Evolutionary conservation across 83 land plant genomes (phyloP).

Genomic region (Diphasiastrum complanatum): DNA sequence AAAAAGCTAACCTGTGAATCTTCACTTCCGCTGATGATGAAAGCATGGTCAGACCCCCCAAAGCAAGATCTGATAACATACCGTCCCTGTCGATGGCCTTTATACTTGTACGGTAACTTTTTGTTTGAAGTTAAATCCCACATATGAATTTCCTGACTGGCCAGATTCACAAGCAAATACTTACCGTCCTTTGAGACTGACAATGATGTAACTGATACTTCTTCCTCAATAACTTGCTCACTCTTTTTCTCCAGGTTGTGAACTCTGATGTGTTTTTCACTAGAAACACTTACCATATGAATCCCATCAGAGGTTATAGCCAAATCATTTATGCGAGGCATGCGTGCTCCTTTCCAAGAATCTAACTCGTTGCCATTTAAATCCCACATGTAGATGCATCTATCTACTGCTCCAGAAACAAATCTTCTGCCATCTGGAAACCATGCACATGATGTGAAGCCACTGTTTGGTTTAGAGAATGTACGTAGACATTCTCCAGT

Average conservation of each 20-base stretch:
- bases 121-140: constrained; percentile 58
- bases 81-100: constrained; percentile 70
- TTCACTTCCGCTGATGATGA: constrained; percentile 94
- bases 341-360: constrained; percentile 65
- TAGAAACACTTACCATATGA: constrained; percentile 53
- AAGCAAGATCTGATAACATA: constrained; percentile 88
- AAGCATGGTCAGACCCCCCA: constrained; percentile 76
- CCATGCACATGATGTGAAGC: constrained; percentile 81
- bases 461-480: constrained; percentile 51
- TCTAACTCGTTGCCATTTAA: constrained; percentile 77
- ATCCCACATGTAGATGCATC: constrained; percentile 84
- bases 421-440: constrained; percentile 69
- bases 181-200: constrained; percentile 63
- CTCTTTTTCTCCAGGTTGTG: constrained; percentile 55
- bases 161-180: constrained; percentile 67
- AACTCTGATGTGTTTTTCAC: constrained; percentile 52
- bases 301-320: constrained; percentile 74
- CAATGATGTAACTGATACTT: constrained; percentile 62
- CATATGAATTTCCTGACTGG: constrained; percentile 78
- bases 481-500: constrained; percentile 72
- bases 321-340: constrained; percentile 64
- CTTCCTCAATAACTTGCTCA: constrained; percentile 67
- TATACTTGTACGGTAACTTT: constrained; percentile 48
- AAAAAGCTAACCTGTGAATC: constrained; percentile 70
- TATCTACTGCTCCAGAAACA: constrained; percentile 60